A percentile compares a stretch with the other conserved stretches of the same genome.
phyloP scores from a whole-genome alignment of 192 early-diverging fungal genomes.

The Umbelopsis ramanniana region DNA sequence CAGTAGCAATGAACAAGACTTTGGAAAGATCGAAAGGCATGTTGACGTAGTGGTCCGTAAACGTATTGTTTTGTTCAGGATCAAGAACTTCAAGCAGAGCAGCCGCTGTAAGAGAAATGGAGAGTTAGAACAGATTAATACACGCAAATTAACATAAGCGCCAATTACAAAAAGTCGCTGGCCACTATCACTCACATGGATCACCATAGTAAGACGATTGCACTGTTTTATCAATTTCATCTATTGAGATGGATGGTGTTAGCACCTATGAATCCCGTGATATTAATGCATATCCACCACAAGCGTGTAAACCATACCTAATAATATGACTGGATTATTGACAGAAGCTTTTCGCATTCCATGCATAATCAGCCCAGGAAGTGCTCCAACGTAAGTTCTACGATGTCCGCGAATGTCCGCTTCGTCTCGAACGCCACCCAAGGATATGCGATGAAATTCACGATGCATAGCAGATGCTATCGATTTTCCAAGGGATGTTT shows the following conservation, averaged over 20 bases:
- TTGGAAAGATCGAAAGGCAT: slow-evolving; percentile 64
- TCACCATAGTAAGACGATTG: slow-evolving; percentile 70
- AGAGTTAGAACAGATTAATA: too few relatives aligned
- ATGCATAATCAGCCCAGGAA: slow-evolving; percentile 82
- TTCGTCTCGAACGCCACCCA: slow-evolving; percentile 87
- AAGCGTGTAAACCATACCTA: too few relatives aligned
- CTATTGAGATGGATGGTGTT: slow-evolving; percentile 25
- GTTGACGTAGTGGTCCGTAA: slow-evolving; percentile 83
- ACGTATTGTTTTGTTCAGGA: slow-evolving; percentile 84
- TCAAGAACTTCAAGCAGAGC: slow-evolving; percentile 87
- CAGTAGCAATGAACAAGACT: slow-evolving; percentile 86
- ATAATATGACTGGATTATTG: slow-evolving; percentile 79
- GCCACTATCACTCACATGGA: slow-evolving; percentile 41
- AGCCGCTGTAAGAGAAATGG: slow-evolving; percentile 44
- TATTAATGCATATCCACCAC: too few relatives aligned
- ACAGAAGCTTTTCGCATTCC: slow-evolving; percentile 69
- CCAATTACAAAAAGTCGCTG: neutral
- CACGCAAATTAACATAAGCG: neutral
- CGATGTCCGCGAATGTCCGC: slow-evolving; percentile 89
- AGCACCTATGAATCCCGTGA: too few relatives aligned
- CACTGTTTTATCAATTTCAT: slow-evolving; percentile 87
- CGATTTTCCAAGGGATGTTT: slow-evolving; percentile 82
- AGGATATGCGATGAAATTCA: slow-evolving; percentile 80
- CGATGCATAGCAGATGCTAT: slow-evolving; percentile 78
- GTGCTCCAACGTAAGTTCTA: slow-evolving; percentile 85